Evolutionary conservation across 257 asterid species (phyloP).

Genomic region (Haberlea rhodopensis): DNA sequence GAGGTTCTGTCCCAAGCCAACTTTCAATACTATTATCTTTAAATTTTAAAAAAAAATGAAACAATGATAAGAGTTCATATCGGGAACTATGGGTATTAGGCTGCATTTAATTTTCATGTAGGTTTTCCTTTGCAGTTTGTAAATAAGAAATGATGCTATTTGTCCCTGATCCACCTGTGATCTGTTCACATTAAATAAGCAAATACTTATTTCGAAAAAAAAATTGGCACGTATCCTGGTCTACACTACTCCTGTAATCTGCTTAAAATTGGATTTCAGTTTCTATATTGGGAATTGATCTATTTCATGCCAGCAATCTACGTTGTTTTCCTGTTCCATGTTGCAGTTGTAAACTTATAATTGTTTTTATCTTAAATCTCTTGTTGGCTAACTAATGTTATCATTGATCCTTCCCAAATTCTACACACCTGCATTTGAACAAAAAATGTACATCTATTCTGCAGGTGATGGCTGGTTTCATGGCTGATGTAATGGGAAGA

Average conservation of each 20-base stretch:
- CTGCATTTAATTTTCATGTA: too few species aligned
- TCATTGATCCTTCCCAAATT: not conserved
- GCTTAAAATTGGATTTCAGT: too few species aligned
- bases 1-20: not conserved
- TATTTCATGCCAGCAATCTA: slow-evolving; percentile 7
- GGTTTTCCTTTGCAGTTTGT: not conserved
- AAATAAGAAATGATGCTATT: too few species aligned
- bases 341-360: slow-evolving; percentile 7
- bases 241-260: too few species aligned
- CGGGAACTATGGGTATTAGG: not conserved
- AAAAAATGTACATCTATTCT: slow-evolving; percentile 22
- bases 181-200: not conserved
- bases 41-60: too few species aligned
- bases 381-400: not conserved
- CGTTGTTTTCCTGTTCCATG: not conserved
- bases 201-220: too few species aligned
- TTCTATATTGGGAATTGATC: too few species aligned
- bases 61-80: not conserved
- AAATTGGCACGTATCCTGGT: too few species aligned
- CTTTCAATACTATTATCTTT: not conserved
- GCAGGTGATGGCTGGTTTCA: slow-evolving; percentile 89
- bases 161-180: slow-evolving; percentile 13
- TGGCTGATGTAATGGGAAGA: slow-evolving; percentile 79
- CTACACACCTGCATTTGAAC: slow-evolving; percentile 24
- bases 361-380: slow-evolving; percentile 2